Evolutionary conservation across 352 stramenopile genomes (phyloP), one percentile per base, ranked within the genome.

Genomic region (Pythium aquatile): DNA sequence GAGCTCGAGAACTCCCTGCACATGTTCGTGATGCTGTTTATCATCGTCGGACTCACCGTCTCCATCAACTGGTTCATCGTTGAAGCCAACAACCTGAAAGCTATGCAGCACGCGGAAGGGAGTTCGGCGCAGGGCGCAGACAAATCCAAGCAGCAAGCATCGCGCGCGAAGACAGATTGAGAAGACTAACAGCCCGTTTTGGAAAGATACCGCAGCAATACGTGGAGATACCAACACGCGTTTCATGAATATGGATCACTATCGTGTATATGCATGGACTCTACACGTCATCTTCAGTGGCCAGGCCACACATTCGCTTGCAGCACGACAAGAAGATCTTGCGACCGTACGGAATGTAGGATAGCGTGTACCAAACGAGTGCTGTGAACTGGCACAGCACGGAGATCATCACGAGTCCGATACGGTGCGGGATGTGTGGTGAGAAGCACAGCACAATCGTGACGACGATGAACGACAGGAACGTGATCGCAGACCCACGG

Each of bases 41-140:
- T 94, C 53, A 79, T 88, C 29, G 59, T 90, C n/a, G 85, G 85
- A 7, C 79, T 94, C 57, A 87, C 85, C 1, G 63, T 88, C 37
- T 93, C 85, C 32, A 93, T 94, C 75, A 94, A 94, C 72, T 91
- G 84, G 83, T 94, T 93, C 73, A 86, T 94, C 65, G 69, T 93
- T 46, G 77, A 91, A 35, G 78, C 83, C 37, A 87, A 92, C 65
- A 70, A 75, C 35, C 75, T 92, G 60, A 78, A 85, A 44, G 71
- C 85, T 39, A 64, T 73, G 28, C 70, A 76, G 16, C 66, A 66
- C 8, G 48, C 55, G n/a, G 58, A 53, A 17, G 33, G 28, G 28
- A 28, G 32, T 9, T 28, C 39, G 5, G 30, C 33, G 20, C 55
- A 6, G 8, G 10, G 30, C 16, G 9, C 16, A 57, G 54, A 28